Evolutionary conservation across 176 grass and related monocot species (phyloP).

Genomic region (Oryza meridionalis): DNA sequence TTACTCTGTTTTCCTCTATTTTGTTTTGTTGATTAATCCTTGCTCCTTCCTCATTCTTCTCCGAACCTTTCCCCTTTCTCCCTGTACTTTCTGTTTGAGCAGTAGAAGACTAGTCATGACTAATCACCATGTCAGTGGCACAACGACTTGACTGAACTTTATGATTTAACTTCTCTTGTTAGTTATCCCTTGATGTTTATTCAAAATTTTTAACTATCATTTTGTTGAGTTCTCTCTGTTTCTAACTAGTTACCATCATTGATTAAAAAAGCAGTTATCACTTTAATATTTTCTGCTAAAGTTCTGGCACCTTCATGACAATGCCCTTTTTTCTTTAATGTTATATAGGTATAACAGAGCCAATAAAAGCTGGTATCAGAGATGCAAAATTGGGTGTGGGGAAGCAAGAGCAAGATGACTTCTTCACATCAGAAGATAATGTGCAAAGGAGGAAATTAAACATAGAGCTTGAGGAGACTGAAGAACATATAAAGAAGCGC

Average conservation of each 20-base stretch:
- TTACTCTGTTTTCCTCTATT: too few species aligned
- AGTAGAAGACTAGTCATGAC: too few species aligned
- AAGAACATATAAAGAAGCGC: conserved; percentile 88
- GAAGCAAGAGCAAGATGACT: conserved; percentile 97
- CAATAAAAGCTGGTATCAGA: conserved; percentile 89
- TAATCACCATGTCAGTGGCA: too few species aligned
- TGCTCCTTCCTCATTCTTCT: too few species aligned
- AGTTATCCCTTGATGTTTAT: neutral
- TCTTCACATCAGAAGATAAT: conserved; percentile 89
- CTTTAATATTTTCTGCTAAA: neutral
- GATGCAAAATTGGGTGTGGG: conserved; percentile 94
- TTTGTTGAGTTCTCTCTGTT: neutral
- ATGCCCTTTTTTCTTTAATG: neutral
- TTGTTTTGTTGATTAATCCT: too few species aligned
- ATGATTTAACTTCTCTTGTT: too few species aligned
- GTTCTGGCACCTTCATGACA: neutral
- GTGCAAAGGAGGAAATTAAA: conserved; percentile 89
- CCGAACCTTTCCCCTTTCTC: too few species aligned
- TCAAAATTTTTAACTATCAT: conserved; percentile 3
- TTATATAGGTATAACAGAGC: conserved; percentile 76
- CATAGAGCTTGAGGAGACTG: conserved; percentile 87
- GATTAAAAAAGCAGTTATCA: neutral
- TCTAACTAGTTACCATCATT: neutral
- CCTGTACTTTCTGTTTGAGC: too few species aligned
- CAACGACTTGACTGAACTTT: too few species aligned